A percentile compares a stretch with the other conserved stretches of the same genome.
These are phyloP conservation scores for Ettlia oleoabundans DNA, from an alignment of 139 green algal genomes.

Conservation along the genomic window DNA sequence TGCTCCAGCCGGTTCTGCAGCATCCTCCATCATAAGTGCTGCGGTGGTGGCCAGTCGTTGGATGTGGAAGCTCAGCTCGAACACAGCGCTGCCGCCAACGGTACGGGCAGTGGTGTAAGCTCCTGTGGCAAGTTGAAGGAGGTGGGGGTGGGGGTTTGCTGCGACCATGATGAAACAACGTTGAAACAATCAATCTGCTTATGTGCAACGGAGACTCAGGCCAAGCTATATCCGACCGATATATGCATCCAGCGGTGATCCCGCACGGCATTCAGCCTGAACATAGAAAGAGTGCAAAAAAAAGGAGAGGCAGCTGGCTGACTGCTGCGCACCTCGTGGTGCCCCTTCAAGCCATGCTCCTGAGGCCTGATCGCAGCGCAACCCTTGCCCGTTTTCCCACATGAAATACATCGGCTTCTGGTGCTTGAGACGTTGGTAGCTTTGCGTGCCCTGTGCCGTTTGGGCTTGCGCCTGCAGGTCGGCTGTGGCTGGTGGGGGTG, in stretches of 20 bases:
- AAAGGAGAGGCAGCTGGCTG: no score
- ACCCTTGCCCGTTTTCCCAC: background rate
- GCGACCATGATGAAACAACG: no score
- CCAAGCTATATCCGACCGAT: no score
- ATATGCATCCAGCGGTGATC: no score
- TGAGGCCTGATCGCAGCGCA: background rate
- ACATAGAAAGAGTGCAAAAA: background rate
- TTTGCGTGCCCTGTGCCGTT: no score
- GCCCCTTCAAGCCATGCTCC: background rate
- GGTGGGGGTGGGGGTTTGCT: no score
- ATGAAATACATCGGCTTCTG: background rate
- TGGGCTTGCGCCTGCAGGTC: no score
- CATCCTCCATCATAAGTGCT: conserved; percentile 55
- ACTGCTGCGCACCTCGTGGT: background rate
- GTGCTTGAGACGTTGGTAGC: background rate
- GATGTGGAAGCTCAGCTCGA: conserved; percentile 69
- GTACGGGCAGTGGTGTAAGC: conserved; percentile 75
- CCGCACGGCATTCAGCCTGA: no score
- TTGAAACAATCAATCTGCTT: no score
- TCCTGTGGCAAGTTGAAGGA: conserved; percentile 42
- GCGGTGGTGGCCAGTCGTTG: conserved; percentile 57
- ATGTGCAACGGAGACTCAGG: no score
- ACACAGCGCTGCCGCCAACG: conserved; percentile 47
- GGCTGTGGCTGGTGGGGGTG: no score
- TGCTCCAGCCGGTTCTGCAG: conserved; percentile 8